Evolutionary conservation across 805 yeast species (phyloP), one percentile per base, ranked within the genome.

Genomic region (Candida cerambycidarum): DNA sequence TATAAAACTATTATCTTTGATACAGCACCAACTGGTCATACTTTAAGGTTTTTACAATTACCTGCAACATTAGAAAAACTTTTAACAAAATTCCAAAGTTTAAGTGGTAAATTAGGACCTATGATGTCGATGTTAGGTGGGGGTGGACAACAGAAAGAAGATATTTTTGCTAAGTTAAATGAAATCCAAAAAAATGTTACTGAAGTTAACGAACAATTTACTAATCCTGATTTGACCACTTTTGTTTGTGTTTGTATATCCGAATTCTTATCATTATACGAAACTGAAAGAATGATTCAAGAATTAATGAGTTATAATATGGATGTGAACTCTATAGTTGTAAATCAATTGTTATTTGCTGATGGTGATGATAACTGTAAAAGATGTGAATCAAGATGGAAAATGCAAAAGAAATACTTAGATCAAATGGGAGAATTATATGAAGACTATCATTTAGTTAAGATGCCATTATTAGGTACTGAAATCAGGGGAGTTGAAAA

Each of bases 1-100:
- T 93, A 85, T 62, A 89, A 86, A 53, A 89, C 96, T 7, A 90
- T 93, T 51, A 89, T 93, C 52, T 93, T 93, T 58, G 99, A 93
- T 65, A 93, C 99, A n/a, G 99, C 99, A 0, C 99, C 99, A 55
- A 93, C 99, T 0, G 99, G 99, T 28, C 99, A 93, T 67, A 93
- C 99, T 2, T 73, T 93, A 55, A 80, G 99, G 58, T 93, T 93
- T 65, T 75, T 93, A 62, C 97, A 90, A 66, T 79, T 93, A 57
- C 99, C 99, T 29, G 79, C 95, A 21, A 90, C 97, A 3, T 71
- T 93, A 48, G 95, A 89, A 55, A 89, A 88, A 62, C 76, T 95
- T 28, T 75, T 93, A 53, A 83, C 85, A 38, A 93, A 92, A 60
- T 83, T 93, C 62, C 83, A 89, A 56, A 95, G 89, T 55, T 76